Evolutionary conservation across 2,329 filamentous ascomycete species (phyloP).

Genomic region (Botrytis squamosa): DNA sequence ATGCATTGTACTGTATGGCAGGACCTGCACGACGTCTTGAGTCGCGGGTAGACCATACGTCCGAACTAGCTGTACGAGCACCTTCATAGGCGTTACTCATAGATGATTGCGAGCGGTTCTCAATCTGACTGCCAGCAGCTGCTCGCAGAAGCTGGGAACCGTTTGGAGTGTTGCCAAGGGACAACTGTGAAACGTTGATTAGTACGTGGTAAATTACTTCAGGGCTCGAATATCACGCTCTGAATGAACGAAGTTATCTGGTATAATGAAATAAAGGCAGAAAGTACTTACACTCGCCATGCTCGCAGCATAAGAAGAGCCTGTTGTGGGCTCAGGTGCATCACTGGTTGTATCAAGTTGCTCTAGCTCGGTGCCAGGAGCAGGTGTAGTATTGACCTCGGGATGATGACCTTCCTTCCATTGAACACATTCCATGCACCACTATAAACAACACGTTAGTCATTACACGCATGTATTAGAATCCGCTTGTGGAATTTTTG

Average conservation of each 20-base stretch:
- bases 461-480: neutral
- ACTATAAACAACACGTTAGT: constrained; percentile 35
- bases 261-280: neutral
- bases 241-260: neutral
- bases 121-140: neutral
- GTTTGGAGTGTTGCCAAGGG: neutral
- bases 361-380: constrained; percentile 24
- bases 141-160: constrained; percentile 1
- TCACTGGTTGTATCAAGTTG: neutral
- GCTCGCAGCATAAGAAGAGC: neutral
- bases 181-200: neutral
- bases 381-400: constrained; percentile 23
- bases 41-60: constrained; percentile 22
- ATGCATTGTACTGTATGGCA: constrained; percentile 23
- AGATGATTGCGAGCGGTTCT: constrained; percentile 22
- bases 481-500: neutral
- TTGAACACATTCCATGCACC: constrained; percentile 41
- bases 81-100: constrained; percentile 30
- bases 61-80: constrained; percentile 5
- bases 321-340: neutral
- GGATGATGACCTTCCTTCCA: constrained; percentile 31
- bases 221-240: neutral
- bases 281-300: neutral
- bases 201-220: neutral
- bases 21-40: constrained; percentile 18